Evolutionary conservation across 352 stramenopile genomes (phyloP).

Genomic region (Pythium rhizo-oryzae): DNA sequence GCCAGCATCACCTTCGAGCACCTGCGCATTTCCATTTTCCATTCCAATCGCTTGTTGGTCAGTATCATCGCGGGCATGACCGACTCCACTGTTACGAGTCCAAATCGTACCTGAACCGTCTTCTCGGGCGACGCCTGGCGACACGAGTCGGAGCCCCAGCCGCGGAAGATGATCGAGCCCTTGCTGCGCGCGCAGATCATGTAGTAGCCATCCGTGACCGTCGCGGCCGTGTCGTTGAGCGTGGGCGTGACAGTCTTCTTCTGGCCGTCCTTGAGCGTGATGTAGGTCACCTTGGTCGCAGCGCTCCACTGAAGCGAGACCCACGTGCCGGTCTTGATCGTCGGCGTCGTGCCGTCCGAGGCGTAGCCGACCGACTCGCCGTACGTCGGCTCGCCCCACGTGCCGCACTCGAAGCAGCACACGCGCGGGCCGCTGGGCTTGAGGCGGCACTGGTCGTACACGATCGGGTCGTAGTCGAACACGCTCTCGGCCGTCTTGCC

Average conservation of each 20-base stretch:
- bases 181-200: conserved; percentile 59
- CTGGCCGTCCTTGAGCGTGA: conserved; percentile 57
- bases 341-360: conserved; percentile 28
- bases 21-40: conserved; percentile 1
- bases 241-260: conserved; percentile 67
- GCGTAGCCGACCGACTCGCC: conserved; percentile 24
- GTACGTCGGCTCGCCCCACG: conserved; percentile 26
- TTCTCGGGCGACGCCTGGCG: conserved; percentile 50
- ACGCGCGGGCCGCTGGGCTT: conserved; percentile 13
- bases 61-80: too few relatives aligned
- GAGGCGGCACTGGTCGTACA: conserved; percentile 24
- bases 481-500: conserved; percentile 20
- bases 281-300: conserved; percentile 64
- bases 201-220: conserved; percentile 41
- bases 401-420: conserved; percentile 33
- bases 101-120: conserved; percentile 41
- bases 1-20: conserved; percentile 34
- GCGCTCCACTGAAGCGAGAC: conserved; percentile 55
- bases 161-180: conserved; percentile 62
- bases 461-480: conserved; percentile 31
- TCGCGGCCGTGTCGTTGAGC: conserved; percentile 38
- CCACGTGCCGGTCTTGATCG: conserved; percentile 35
- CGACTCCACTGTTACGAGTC: neutral
- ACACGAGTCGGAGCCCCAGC: conserved; percentile 60
- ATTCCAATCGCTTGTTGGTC: neutral